Evolutionary conservation across 2,329 filamentous ascomycete species (phyloP).

Genomic region (Xylaria sp.): DNA sequence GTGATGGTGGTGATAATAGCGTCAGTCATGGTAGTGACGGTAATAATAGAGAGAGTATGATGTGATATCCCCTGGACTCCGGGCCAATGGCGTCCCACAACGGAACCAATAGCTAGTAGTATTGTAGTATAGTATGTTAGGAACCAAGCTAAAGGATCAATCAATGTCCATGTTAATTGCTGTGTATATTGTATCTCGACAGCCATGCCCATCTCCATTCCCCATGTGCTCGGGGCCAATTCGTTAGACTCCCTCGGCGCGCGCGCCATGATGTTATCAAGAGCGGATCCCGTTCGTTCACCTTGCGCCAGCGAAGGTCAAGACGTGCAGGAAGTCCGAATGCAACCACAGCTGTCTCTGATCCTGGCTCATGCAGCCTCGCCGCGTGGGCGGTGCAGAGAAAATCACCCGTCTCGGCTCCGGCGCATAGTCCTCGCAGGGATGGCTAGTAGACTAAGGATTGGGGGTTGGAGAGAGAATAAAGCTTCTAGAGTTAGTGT

Average conservation of each 20-base stretch:
- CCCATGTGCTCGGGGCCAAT: neutral
- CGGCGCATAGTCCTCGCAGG: constrained; percentile 23
- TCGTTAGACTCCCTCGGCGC: neutral
- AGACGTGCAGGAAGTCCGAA: constrained; percentile 10
- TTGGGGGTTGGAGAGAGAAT: neutral
- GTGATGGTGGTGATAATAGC: neutral
- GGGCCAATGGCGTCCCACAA: constrained; percentile 16
- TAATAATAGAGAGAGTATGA: constrained; percentile 11
- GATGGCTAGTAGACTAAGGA: too few species aligned
- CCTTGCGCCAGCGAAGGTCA: neutral
- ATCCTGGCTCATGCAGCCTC: constrained; percentile 26
- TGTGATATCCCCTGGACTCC: constrained; percentile 13
- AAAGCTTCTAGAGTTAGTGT: neutral
- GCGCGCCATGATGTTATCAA: constrained; percentile 4
- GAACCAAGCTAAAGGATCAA: neutral
- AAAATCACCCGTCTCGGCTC: constrained; percentile 5
- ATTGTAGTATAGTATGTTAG: neutral
- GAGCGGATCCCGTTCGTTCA: neutral
- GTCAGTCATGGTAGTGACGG: neutral
- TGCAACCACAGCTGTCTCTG: constrained; percentile 12
- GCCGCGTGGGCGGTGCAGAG: constrained; percentile 26
- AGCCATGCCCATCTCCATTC: neutral
- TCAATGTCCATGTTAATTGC: neutral
- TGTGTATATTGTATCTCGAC: neutral
- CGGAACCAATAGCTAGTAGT: constrained; percentile 1